Percentiles rank a stretch among this genome's conserved stretches.
Evolutionary conservation across 331 rosid genomes (phyloP).

Genomic region (Spiraea crenata): DNA sequence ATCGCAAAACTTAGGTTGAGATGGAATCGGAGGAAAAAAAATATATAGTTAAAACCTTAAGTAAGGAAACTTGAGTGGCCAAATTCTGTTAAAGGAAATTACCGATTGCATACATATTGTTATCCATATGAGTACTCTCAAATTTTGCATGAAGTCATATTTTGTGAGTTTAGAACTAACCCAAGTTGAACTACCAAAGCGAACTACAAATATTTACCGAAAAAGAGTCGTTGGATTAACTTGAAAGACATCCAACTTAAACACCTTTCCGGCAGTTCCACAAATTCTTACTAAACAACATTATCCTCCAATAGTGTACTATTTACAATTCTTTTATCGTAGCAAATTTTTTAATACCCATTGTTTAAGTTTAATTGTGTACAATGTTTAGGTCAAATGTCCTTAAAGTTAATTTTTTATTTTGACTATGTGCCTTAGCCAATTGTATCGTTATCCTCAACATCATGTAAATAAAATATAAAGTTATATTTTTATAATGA

Average conservation of each 20-base stretch:
- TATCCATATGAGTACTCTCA: no score
- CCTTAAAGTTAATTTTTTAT: background rate
- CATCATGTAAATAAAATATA: background rate
- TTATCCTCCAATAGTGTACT: slow-evolving; percentile 31
- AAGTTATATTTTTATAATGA: background rate
- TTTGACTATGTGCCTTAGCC: background rate
- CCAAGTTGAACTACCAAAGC: no score
- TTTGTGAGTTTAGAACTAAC: no score
- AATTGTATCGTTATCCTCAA: background rate
- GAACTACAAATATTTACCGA: no score
- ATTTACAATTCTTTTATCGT: background rate
- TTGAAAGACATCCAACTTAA: background rate
- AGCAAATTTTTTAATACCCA: background rate
- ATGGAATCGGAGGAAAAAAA: no score
- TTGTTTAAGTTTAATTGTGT: slow-evolving; percentile 11
- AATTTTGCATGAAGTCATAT: no score
- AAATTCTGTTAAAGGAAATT: no score
- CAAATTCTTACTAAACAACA: slow-evolving; percentile 23
- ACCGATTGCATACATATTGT: no score
- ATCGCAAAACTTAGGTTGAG: no score
- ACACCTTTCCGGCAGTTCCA: background rate
- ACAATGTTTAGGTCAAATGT: slow-evolving; percentile 26
- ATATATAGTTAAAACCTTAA: no score
- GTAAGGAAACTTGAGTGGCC: no score
- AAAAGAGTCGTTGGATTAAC: background rate